A percentile compares a stretch with the other conserved stretches of the same genome.
Conservation (phyloP, 163 green algal genomes). For the Chlorella variabilis region DNA sequence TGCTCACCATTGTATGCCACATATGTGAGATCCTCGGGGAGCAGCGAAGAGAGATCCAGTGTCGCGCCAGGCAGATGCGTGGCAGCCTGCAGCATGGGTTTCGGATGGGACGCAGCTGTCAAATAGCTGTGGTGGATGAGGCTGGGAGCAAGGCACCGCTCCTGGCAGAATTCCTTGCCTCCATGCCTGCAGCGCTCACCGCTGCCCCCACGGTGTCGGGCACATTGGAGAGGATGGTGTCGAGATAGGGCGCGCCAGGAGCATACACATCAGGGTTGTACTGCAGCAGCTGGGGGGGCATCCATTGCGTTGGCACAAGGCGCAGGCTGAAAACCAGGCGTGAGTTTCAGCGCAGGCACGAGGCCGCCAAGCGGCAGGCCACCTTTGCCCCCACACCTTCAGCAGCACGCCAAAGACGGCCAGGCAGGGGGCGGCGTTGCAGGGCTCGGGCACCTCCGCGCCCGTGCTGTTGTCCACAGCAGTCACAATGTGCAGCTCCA, state of each 20-base stretch:
- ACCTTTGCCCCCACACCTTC: background rate
- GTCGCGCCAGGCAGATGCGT: background rate
- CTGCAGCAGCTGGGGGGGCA: background rate
- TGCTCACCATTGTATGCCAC: conserved; percentile 59
- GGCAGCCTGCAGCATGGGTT: conserved; percentile 1
- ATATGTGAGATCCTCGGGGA: background rate
- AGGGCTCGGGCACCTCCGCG: background rate
- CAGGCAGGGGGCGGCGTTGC: conserved; percentile 3
- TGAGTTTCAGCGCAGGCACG: too few species aligned
- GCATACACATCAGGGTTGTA: conserved; percentile 9
- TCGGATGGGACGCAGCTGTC: too few species aligned
- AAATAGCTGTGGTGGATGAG: too few species aligned
- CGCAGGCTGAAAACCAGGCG: too few species aligned
- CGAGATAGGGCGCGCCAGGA: background rate
- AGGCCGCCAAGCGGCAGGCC: too few species aligned
- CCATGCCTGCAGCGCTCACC: too few species aligned
- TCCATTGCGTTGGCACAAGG: too few species aligned
- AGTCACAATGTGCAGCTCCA: conserved; percentile 18
- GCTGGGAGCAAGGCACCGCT: too few species aligned
- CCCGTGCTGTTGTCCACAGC: conserved; percentile 12
- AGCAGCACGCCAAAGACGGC: background rate
- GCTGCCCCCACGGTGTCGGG: background rate
- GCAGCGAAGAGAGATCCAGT: conserved; percentile 12
- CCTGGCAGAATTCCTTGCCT: too few species aligned
- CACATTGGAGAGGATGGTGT: background rate